These are phyloP conservation scores for Pyrrhoderma lamaoense DNA, from an alignment of 1,284 basidiomycete genomes.

Conservation along the genomic window DNA sequence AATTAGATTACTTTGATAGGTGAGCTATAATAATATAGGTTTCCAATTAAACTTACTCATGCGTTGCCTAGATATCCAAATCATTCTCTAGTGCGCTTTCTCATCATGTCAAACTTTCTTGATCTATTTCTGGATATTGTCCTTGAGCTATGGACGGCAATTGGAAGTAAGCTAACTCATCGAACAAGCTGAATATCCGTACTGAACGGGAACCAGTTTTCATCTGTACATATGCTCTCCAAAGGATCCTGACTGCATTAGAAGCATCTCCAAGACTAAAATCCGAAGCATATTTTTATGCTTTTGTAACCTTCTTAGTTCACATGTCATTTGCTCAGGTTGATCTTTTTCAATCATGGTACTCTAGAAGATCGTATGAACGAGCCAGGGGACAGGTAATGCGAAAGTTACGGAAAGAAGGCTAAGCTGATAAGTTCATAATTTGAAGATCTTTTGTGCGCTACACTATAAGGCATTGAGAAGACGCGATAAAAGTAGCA, in stretches of 20 bases:
- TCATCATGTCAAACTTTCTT: conserved; percentile 64
- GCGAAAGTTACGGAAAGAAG: neutral
- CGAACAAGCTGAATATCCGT: neutral
- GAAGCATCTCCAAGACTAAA: conserved; percentile 38
- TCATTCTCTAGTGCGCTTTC: conserved; percentile 53
- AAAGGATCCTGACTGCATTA: conserved; percentile 47
- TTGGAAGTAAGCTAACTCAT: conserved; percentile 40
- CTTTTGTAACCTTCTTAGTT: conserved; percentile 57
- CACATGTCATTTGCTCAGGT: conserved; percentile 64
- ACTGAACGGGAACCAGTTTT: conserved; percentile 33
- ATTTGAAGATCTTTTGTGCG: conserved; percentile 52
- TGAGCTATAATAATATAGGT: conserved; percentile 23
- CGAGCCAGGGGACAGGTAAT: conserved; percentile 46
- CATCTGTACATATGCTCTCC: conserved; percentile 54
- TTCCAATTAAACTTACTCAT: neutral
- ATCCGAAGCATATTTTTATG: conserved; percentile 59
- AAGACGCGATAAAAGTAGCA: conserved; percentile 45
- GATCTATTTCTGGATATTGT: conserved; percentile 58
- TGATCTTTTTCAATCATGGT: conserved; percentile 60
- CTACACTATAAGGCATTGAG: conserved; percentile 65
- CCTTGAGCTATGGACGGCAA: conserved; percentile 54
- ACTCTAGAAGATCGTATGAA: conserved; percentile 58
- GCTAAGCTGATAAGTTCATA: neutral
- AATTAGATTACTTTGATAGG: conserved; percentile 42
- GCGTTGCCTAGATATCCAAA: conserved; percentile 36